These are phyloP conservation scores for Fusarium transvaalense DNA, from an alignment of 2,329 filamentous ascomycete genomes.

Conservation along the genomic window DNA sequence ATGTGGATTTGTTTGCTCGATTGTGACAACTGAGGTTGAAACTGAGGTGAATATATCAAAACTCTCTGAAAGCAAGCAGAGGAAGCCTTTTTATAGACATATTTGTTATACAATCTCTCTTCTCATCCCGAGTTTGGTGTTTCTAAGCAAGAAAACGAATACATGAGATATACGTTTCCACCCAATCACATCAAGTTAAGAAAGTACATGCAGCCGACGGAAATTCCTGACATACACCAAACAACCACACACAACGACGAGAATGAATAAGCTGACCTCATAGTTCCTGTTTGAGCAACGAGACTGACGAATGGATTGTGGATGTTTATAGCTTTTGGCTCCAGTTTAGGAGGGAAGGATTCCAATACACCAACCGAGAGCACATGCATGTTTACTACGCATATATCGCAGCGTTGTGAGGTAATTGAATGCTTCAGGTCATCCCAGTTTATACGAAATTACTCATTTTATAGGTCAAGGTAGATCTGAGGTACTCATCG, in stretches of 20 bases:
- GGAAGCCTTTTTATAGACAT: background rate
- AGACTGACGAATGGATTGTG: background rate
- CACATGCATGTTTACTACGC: background rate
- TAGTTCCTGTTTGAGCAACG: background rate
- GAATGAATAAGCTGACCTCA: background rate
- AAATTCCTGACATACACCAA: background rate
- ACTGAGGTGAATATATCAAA: background rate
- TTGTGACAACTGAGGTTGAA: no score
- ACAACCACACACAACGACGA: background rate
- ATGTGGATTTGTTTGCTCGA: background rate
- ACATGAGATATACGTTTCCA: background rate
- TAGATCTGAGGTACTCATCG: background rate
- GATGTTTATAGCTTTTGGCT: background rate
- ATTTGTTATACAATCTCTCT: background rate
- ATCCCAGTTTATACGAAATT: no score
- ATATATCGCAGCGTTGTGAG: background rate
- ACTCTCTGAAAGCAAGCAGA: accelerated
- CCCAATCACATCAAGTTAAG: background rate
- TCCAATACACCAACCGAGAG: background rate
- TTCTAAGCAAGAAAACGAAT: background rate
- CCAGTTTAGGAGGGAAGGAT: background rate
- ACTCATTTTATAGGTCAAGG: background rate
- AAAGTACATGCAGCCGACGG: background rate
- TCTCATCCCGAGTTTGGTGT: background rate
- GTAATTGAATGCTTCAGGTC: background rate